These are phyloP conservation scores for Myxozyma melibiosi DNA, from an alignment of 805 yeast species.

Conservation along the genomic window DNA sequence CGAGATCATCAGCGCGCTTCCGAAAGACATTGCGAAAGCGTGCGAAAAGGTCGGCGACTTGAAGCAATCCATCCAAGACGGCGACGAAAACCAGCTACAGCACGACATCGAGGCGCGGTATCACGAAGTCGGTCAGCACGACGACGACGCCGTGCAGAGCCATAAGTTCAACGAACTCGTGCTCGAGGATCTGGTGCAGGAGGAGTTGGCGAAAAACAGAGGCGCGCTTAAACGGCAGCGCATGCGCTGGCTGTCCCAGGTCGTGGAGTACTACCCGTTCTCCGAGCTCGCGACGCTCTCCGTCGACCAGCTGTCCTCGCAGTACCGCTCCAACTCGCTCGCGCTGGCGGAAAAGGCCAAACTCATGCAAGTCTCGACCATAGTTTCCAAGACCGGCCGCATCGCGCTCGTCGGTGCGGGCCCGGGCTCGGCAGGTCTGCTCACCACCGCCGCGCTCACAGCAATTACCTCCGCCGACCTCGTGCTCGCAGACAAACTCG, in stretches of 20 bases:
- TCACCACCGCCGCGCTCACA: constrained; percentile 82
- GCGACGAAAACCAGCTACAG: constrained; percentile 48
- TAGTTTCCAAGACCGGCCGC: background rate
- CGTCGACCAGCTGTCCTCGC: constrained; percentile 57
- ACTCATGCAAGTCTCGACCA: constrained; percentile 2
- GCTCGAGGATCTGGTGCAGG: constrained; percentile 52
- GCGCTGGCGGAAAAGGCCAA: background rate
- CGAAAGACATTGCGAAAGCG: constrained; percentile 67
- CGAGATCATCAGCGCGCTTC: constrained; percentile 64
- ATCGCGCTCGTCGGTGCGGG: constrained; percentile 86
- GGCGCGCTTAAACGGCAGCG: constrained; percentile 50
- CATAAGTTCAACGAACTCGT: constrained; percentile 62
- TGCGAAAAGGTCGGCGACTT: constrained; percentile 71
- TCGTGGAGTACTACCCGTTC: constrained; percentile 88
- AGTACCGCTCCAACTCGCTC: constrained; percentile 39
- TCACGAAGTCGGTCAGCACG: constrained; percentile 53
- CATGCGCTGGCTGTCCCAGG: constrained; percentile 82
- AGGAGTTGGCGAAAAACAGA: constrained; percentile 23
- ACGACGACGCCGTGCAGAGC: constrained; percentile 70
- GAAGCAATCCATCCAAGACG: constrained; percentile 56
- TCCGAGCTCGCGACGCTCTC: constrained; percentile 61
- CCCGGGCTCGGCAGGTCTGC: constrained; percentile 81
- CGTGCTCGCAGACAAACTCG: constrained; percentile 86
- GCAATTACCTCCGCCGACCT: constrained; percentile 82
- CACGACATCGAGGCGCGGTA: constrained; percentile 11